phyloP scores from a whole-genome alignment of 176 grass and related monocot species.

The Zizania latifolia region DNA sequence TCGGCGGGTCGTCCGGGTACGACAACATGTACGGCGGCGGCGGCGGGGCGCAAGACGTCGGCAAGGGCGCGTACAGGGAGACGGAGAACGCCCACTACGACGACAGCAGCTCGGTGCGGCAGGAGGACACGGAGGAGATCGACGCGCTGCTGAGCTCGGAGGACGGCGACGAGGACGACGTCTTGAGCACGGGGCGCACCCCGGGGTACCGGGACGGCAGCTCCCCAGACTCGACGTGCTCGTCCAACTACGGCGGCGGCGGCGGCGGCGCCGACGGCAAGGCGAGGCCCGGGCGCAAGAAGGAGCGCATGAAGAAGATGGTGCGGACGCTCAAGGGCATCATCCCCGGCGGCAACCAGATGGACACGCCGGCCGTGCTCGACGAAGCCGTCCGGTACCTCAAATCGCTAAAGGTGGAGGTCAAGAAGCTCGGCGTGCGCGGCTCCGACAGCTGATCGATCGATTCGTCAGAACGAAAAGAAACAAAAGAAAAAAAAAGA shows the following conservation, averaged over 20 bases:
- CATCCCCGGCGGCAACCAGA: constrained; percentile 62
- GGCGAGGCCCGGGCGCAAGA: constrained; percentile 33
- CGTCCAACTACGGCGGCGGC: constrained; percentile 38
- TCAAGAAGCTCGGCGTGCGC: constrained; percentile 64
- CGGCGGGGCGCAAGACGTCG: constrained; percentile 23
- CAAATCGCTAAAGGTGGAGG: constrained; percentile 84
- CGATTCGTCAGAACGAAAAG: not conserved
- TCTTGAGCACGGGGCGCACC: constrained; percentile 76
- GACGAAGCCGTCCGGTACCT: constrained; percentile 77
- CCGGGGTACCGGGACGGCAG: constrained; percentile 44
- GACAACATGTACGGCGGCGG: constrained; percentile 13
- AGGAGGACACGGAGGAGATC: constrained; percentile 82
- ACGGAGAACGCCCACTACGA: not conserved
- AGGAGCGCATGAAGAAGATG: constrained; percentile 85
- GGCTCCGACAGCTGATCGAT: constrained; percentile 48
- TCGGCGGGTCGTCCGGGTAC: constrained; percentile 37
- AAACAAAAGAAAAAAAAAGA: not conserved
- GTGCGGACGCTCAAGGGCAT: constrained; percentile 72
- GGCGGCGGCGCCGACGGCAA: constrained; percentile 3
- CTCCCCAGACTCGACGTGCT: constrained; percentile 82
- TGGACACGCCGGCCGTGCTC: constrained; percentile 76
- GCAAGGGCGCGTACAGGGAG: constrained; percentile 38
- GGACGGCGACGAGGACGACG: constrained; percentile 83
- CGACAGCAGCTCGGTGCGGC: constrained; percentile 33
- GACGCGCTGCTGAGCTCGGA: constrained; percentile 90